Conservation (phyloP, 306 rosid genomes). For the Leucaena leucocephala region DNA sequence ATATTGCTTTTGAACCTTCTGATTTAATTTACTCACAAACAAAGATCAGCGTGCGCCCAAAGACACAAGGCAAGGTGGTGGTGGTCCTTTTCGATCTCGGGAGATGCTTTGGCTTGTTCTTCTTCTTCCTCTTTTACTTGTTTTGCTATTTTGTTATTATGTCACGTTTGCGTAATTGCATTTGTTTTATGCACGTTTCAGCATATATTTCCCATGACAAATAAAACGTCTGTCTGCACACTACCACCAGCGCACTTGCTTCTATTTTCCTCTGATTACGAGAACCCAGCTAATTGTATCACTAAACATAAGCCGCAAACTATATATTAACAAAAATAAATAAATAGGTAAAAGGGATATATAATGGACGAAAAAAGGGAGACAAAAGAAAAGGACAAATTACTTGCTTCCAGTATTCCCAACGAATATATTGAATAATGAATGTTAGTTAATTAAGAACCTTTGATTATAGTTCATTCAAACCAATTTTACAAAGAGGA, state of each 20-base stretch:
- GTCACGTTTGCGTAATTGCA: slow-evolving; percentile 15
- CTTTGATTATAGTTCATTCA: background rate
- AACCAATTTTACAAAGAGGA: background rate
- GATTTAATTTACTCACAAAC: slow-evolving; percentile 33
- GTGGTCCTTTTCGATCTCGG: slow-evolving; percentile 38
- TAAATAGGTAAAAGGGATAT: background rate
- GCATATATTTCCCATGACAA: background rate
- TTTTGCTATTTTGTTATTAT: background rate
- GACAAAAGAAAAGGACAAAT: too few species aligned
- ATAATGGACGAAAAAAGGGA: too few species aligned
- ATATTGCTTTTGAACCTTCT: slow-evolving; percentile 38
- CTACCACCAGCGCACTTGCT: background rate
- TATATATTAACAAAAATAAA: background rate
- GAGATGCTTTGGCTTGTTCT: slow-evolving; percentile 44
- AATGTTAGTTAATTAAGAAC: background rate
- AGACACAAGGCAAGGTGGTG: slow-evolving; percentile 52
- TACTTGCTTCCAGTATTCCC: background rate
- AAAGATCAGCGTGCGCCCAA: slow-evolving; percentile 52
- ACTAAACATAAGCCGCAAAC: background rate
- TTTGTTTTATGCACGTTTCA: slow-evolving; percentile 16
- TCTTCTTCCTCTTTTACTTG: slow-evolving; percentile 30
- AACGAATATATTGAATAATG: background rate
- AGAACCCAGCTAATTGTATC: background rate
- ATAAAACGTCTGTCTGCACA: background rate
- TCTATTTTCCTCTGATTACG: background rate